A percentile compares a stretch with the other conserved stretches of the same genome.
These are phyloP conservation scores for Fusarium lyarnte DNA, from an alignment of 2,329 filamentous ascomycete species.

Conservation along the genomic window DNA sequence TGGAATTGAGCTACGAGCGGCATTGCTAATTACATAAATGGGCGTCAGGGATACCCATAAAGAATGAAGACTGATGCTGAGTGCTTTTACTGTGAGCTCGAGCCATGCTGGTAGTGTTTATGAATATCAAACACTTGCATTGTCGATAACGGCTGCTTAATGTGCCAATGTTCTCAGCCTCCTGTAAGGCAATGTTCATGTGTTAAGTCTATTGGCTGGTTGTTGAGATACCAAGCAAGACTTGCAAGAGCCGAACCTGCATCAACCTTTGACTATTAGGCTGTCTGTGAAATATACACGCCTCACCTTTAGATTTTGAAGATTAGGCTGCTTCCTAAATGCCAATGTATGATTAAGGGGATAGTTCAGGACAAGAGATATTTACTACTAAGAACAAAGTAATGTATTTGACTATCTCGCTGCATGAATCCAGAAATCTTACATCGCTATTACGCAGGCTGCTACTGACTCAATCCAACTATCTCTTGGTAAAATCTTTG, in stretches of 20 bases:
- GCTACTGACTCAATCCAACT: not conserved
- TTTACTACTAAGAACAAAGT: not conserved
- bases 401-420: not conserved
- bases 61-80: constrained; percentile 22
- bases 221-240: not conserved
- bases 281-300: not conserved
- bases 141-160: not conserved
- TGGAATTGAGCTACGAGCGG: constrained; percentile 27
- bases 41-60: constrained; percentile 27
- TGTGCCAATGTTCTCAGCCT: not conserved
- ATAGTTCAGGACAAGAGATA: not conserved
- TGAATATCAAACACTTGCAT: not conserved
- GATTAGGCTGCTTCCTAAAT: not conserved
- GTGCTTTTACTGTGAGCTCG: not conserved
- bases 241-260: not conserved
- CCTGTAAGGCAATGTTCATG: not conserved
- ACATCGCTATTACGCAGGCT: not conserved
- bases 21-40: constrained; percentile 35
- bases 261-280: not conserved
- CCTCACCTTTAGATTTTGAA: not conserved
- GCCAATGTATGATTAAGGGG: not conserved
- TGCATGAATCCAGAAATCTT: not conserved
- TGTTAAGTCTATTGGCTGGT: not conserved
- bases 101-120: not conserved
- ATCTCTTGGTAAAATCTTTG: not conserved